Evolutionary conservation across 1,284 basidiomycete genomes (phyloP).

Genomic region (Apiotrichum gracile): DNA sequence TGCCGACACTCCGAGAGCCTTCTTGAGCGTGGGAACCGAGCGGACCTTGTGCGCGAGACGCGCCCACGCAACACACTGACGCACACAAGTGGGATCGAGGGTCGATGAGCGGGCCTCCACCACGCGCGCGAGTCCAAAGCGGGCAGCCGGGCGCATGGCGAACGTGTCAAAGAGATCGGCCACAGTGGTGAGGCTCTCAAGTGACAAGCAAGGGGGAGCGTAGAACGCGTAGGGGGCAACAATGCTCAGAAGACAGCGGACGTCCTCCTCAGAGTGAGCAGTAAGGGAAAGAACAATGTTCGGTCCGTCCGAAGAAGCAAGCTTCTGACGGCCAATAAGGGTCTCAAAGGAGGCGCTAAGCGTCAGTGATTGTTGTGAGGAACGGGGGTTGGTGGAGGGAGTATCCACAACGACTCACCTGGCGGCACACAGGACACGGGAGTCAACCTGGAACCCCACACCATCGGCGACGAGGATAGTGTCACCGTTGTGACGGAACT

Average conservation of each 20-base stretch:
- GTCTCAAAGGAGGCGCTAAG: background rate
- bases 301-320: background rate
- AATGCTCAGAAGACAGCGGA: background rate
- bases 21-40: background rate
- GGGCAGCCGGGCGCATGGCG: background rate
- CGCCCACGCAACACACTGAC: background rate
- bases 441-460: background rate
- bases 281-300: background rate
- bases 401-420: background rate
- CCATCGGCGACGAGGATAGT: background rate
- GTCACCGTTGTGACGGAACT: background rate
- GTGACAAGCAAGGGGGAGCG: background rate
- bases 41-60: constrained; percentile 1
- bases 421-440: background rate
- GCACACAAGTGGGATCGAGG: background rate
- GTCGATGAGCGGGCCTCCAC: background rate
- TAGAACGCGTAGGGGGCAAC: background rate
- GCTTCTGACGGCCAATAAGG: background rate
- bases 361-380: background rate
- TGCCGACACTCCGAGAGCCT: background rate
- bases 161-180: background rate
- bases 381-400: background rate
- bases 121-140: background rate
- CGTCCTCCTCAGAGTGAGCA: background rate
- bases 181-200: background rate